phyloP scores from a whole-genome alignment of 2,329 filamentous ascomycete genomes.

The Parastagonospora avenae region DNA sequence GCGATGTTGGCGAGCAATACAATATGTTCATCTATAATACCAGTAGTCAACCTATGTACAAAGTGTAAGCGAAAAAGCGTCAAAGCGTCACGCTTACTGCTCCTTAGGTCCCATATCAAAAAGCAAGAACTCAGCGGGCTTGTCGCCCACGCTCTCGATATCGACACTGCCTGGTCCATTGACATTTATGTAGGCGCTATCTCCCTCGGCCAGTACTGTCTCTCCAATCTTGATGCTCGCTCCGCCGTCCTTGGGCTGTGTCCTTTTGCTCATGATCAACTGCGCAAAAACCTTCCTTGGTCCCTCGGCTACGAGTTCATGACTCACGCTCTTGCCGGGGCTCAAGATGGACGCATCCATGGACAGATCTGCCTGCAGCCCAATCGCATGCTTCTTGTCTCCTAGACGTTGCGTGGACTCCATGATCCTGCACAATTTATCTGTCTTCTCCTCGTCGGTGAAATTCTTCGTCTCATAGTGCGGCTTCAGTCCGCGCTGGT shows the following conservation, averaged over 20 bases:
- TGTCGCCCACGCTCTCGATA: constrained; percentile 55
- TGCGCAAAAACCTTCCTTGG: constrained; percentile 78
- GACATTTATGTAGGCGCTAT: constrained; percentile 75
- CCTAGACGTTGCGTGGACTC: constrained; percentile 69
- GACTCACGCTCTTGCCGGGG: constrained; percentile 69
- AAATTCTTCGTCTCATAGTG: constrained; percentile 78
- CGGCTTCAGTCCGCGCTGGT: constrained; percentile 72
- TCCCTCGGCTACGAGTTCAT: constrained; percentile 70
- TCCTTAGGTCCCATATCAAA: constrained; percentile 54
- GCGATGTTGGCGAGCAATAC: no score
- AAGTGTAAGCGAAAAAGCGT: background rate
- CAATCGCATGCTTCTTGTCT: constrained; percentile 74
- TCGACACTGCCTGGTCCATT: constrained; percentile 51
- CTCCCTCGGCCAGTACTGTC: constrained; percentile 73
- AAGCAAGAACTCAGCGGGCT: constrained; percentile 54
- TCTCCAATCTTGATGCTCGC: constrained; percentile 73
- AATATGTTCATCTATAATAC: no score
- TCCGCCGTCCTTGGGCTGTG: constrained; percentile 68
- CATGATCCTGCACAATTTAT: constrained; percentile 74
- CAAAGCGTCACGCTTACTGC: constrained; percentile 8
- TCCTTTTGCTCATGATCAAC: constrained; percentile 68
- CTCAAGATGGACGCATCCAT: constrained; percentile 80
- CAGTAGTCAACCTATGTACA: no score
- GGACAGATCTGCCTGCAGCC: constrained; percentile 81
- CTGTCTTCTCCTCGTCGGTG: constrained; percentile 72